Percentiles rank a stretch among this genome's conserved stretches.
Evolutionary conservation across 257 asterid species (phyloP).

Genomic region (Primulina eburnea): DNA sequence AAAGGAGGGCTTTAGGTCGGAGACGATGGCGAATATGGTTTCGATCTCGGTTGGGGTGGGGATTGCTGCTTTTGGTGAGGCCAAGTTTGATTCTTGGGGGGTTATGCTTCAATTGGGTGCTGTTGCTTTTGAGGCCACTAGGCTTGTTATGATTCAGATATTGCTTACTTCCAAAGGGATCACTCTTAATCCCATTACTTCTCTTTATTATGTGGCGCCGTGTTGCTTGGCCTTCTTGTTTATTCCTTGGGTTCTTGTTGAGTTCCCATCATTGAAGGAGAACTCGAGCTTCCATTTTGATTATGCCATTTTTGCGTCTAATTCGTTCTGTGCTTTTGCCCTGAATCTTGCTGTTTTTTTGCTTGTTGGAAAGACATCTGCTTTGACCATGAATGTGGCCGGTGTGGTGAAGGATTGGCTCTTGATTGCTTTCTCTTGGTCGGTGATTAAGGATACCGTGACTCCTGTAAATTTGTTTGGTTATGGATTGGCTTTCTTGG

Average conservation of each 20-base stretch:
- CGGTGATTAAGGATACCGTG: background rate
- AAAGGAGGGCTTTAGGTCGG: background rate
- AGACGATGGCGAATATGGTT: background rate
- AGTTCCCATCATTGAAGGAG: background rate
- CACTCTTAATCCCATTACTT: background rate
- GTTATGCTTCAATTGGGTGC: slow-evolving; percentile 1
- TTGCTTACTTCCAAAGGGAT: background rate
- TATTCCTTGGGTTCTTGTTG: background rate
- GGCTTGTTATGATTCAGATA: background rate
- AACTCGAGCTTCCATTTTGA: background rate
- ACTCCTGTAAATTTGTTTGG: background rate
- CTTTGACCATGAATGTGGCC: background rate
- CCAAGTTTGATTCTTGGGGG: background rate
- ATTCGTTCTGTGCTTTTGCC: background rate
- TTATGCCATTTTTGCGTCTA: background rate
- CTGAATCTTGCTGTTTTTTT: background rate
- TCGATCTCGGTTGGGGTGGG: background rate
- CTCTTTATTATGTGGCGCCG: background rate
- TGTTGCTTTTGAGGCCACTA: background rate
- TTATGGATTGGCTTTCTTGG: slow-evolving; percentile 1
- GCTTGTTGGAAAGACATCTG: background rate
- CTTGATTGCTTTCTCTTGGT: background rate
- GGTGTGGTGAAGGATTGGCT: background rate
- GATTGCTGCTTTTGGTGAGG: slow-evolving; percentile 1
- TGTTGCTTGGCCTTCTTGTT: background rate